These are phyloP conservation scores for Ophiostoma sp. DNA, from an alignment of 2,329 filamentous ascomycete genomes.

Conservation along the genomic window DNA sequence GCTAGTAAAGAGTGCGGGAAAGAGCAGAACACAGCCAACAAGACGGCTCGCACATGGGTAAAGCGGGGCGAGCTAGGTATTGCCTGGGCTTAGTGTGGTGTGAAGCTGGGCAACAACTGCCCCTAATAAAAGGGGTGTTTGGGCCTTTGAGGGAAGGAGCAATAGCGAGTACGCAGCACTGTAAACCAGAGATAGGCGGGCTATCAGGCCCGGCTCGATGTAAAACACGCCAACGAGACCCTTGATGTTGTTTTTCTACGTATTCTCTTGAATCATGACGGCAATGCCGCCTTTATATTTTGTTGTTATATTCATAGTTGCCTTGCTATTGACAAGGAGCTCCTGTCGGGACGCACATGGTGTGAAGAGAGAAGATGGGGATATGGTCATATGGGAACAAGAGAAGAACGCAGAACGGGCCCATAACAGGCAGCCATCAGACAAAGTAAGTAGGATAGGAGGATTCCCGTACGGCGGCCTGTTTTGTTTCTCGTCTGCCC, in stretches of 20 bases:
- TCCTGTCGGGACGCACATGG: not conserved
- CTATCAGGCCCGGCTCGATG: not conserved
- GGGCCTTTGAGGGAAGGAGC: not conserved
- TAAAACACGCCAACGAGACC: slow-evolving; percentile 2
- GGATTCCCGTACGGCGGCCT: not conserved
- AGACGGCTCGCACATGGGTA: not conserved
- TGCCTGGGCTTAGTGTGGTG: slow-evolving; percentile 9
- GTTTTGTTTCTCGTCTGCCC: not conserved
- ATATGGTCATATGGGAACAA: not conserved
- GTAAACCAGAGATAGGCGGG: not conserved
- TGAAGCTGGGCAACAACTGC: slow-evolving; percentile 14
- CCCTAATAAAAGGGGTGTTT: slow-evolving; percentile 1
- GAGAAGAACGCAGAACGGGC: not conserved
- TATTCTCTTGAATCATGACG: not conserved
- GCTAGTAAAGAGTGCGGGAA: not conserved
- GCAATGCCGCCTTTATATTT: not conserved
- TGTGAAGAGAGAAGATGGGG: not conserved
- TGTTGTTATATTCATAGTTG: not conserved
- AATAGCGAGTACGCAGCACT: not conserved
- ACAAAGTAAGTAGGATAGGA: not conserved
- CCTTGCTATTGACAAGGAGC: not conserved
- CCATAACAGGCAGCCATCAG: not conserved
- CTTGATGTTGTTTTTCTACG: not conserved
- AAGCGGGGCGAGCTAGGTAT: slow-evolving; percentile 18
- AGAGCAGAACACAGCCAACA: not conserved